Conservation (phyloP, 2,329 filamentous ascomycete species). For the Fusarium metavorans region DNA sequence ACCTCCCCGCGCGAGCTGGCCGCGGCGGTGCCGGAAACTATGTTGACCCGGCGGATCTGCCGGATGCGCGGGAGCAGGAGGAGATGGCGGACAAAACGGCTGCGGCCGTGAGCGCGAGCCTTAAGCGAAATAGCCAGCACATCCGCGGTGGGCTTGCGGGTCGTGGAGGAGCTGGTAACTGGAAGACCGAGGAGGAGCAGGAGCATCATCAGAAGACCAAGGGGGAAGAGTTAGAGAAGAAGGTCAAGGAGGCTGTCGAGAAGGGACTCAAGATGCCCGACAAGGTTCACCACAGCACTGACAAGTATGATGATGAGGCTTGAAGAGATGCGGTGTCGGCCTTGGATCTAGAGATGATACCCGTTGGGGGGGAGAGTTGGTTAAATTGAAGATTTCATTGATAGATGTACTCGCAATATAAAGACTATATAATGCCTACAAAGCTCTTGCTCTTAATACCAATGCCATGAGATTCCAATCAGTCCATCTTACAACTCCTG, state of each 20-base stretch:
- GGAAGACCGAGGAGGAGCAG: conserved; percentile 48
- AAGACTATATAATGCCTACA: neutral
- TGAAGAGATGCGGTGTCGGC: neutral
- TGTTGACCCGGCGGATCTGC: conserved; percentile 53
- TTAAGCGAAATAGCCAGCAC: conserved; percentile 39
- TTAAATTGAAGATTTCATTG: neutral
- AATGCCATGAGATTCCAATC: neutral
- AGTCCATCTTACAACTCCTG: neutral
- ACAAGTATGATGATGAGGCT: conserved; percentile 13
- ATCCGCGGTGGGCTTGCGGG: conserved; percentile 50
- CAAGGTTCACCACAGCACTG: conserved; percentile 54
- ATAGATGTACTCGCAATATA: neutral
- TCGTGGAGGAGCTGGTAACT: conserved; percentile 71
- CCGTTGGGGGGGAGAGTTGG: neutral
- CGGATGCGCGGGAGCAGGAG: conserved; percentile 49
- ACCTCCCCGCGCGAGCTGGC: conserved; percentile 59
- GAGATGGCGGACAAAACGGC: conserved; percentile 50
- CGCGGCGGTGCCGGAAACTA: conserved; percentile 75
- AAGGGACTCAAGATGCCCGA: conserved; percentile 59
- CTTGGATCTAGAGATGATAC: neutral
- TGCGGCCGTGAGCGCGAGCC: conserved; percentile 50
- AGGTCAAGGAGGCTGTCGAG: conserved; percentile 60
- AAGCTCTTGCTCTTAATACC: neutral
- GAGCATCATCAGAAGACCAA: conserved; percentile 40
- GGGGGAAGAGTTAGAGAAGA: conserved; percentile 56